phyloP scores from a whole-genome alignment of 2,329 filamentous ascomycete species.

The Dothidotthia symphoricarpi region DNA sequence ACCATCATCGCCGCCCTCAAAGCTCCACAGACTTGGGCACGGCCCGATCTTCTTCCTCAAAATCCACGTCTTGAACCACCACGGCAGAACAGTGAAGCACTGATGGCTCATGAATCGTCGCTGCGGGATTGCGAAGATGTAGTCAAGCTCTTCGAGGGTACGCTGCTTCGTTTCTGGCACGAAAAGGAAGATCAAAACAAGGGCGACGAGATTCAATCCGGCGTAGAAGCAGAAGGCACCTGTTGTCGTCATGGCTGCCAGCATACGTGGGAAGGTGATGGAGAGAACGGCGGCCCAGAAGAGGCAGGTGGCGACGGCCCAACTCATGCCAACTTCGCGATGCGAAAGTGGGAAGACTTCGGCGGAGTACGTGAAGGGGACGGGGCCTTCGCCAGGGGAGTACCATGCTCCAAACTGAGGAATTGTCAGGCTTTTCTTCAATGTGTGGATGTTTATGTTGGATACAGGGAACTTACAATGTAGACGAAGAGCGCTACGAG shows the following conservation, averaged over 20 bases:
- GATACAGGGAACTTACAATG: slow-evolving; percentile 27
- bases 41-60: slow-evolving; percentile 33
- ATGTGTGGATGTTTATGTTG: not conserved
- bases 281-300: slow-evolving; percentile 44
- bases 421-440: not conserved
- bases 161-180: slow-evolving; percentile 35
- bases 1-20: slow-evolving; percentile 15
- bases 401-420: slow-evolving; percentile 47
- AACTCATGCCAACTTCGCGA: slow-evolving; percentile 49
- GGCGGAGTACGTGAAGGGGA: slow-evolving; percentile 64
- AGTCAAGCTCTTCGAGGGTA: slow-evolving; percentile 34
- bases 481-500: slow-evolving; percentile 58
- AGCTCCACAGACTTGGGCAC: slow-evolving; percentile 17
- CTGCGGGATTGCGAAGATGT: slow-evolving; percentile 43
- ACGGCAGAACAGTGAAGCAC: slow-evolving; percentile 43
- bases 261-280: slow-evolving; percentile 42
- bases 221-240: slow-evolving; percentile 45
- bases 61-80: slow-evolving; percentile 46
- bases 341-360: slow-evolving; percentile 69
- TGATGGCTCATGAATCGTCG: slow-evolving; percentile 41
- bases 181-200: slow-evolving; percentile 32
- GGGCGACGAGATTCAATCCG: slow-evolving; percentile 29
- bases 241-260: slow-evolving; percentile 35
- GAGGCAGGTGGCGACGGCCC: slow-evolving; percentile 43
- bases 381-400: slow-evolving; percentile 49